phyloP scores from a whole-genome alignment of 208 protist genomes.

The Leishmania guyanensis region DNA sequence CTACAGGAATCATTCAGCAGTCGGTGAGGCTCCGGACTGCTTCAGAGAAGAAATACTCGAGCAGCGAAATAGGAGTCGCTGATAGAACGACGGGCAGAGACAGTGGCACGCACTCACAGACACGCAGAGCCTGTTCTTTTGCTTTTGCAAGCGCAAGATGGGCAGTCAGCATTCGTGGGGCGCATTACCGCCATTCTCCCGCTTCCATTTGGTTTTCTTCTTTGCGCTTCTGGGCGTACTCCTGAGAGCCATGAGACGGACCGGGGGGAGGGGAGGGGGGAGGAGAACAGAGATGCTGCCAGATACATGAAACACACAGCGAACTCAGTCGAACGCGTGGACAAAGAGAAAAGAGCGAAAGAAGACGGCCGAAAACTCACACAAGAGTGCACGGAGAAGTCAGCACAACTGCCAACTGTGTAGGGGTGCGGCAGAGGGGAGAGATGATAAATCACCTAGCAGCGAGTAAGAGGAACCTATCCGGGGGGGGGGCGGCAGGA shows the following conservation, averaged over 20 bases:
- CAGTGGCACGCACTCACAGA: neutral
- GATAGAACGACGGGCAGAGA: neutral
- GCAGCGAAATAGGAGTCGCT: neutral
- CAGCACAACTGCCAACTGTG: neutral
- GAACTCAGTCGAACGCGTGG: neutral
- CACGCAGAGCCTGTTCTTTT: neutral
- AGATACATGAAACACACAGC: constrained; percentile 6
- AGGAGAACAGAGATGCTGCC: neutral
- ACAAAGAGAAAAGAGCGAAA: constrained; percentile 4
- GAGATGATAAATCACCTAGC: neutral
- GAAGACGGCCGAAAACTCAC: too few species aligned
- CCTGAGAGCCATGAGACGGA: neutral
- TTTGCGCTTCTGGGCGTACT: neutral
- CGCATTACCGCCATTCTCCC: neutral
- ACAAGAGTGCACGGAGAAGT: neutral
- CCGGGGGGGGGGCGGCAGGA: neutral
- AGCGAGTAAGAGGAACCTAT: neutral
- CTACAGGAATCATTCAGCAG: neutral
- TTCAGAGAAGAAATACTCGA: neutral
- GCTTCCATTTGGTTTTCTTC: neutral
- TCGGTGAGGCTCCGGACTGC: neutral
- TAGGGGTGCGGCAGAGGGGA: neutral
- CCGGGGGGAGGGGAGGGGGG: neutral
- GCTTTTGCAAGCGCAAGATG: neutral
- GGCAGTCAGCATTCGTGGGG: neutral